A percentile compares a stretch with the other conserved stretches of the same genome.
Conservation (phyloP, 306 rosid species). For the Senna tora region DNA sequence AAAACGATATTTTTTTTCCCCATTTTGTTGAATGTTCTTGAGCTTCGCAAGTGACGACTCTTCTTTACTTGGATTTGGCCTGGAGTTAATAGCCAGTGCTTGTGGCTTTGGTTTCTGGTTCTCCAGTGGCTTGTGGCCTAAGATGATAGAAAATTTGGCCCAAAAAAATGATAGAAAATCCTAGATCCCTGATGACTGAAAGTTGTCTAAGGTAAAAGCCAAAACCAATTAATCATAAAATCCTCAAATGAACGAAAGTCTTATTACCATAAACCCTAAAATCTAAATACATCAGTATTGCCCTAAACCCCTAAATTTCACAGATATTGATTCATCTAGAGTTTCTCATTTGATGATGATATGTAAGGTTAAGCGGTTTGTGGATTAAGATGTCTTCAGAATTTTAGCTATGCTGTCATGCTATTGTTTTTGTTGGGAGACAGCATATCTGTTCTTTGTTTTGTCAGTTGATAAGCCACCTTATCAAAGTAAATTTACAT, state of each 20-base stretch:
- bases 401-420: slow-evolving; percentile 11
- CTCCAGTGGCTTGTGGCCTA: slow-evolving; percentile 13
- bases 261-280: too few relatives aligned
- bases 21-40: background rate
- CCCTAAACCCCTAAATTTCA: slow-evolving; percentile 3
- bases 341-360: background rate
- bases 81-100: slow-evolving; percentile 4
- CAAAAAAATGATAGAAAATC: background rate
- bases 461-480: slow-evolving; percentile 21
- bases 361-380: slow-evolving; percentile 13
- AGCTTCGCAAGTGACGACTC: slow-evolving; percentile 18
- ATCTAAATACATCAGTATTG: background rate
- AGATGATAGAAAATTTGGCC: background rate
- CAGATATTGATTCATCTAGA: background rate
- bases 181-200: background rate
- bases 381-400: slow-evolving; percentile 24
- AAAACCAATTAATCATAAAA: background rate
- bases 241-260: background rate
- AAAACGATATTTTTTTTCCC: slow-evolving; percentile 6
- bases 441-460: slow-evolving; percentile 11
- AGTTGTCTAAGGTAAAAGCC: too few relatives aligned
- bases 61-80: background rate
- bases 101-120: slow-evolving; percentile 8
- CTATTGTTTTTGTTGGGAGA: slow-evolving; percentile 25
- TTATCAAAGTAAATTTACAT: slow-evolving; percentile 29